A percentile compares a stretch with the other conserved stretches of the same genome.
Conservation (phyloP, 2,329 filamentous ascomycete genomes). For the Trichophyton equinum region DNA sequence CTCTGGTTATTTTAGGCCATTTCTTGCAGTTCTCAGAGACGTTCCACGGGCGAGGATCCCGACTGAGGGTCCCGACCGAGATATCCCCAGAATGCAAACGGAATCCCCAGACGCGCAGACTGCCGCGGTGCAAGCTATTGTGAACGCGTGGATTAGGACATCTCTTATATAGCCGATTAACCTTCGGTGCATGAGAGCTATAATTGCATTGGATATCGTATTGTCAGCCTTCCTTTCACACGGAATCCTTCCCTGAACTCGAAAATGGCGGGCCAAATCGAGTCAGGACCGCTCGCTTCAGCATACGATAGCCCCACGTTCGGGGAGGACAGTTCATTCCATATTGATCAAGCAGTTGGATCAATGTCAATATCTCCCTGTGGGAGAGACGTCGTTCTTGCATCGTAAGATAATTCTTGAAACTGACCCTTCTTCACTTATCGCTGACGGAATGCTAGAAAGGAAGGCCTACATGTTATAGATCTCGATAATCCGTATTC, state of each 20-base stretch:
- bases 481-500: conserved; percentile 84
- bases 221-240: too few species aligned
- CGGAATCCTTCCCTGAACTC: neutral
- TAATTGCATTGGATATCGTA: neutral
- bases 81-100: neutral
- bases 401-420: conserved; percentile 43
- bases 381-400: conserved; percentile 78
- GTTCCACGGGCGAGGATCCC: neutral
- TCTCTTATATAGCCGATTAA: neutral
- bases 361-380: conserved; percentile 89
- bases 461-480: conserved; percentile 79
- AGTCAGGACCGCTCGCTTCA: conserved; percentile 22
- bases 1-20: too few species aligned
- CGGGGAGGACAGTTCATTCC: conserved; percentile 69
- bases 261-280: neutral
- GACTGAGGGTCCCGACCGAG: neutral
- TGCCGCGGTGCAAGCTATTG: neutral
- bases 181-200: neutral
- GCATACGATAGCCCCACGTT: conserved; percentile 81
- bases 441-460: conserved; percentile 33
- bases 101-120: neutral
- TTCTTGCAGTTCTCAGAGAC: neutral
- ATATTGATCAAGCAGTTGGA: conserved; percentile 66
- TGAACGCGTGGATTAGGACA: neutral
- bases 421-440: neutral